A percentile compares a stretch with the other conserved stretches of the same genome.
phyloP scores from a whole-genome alignment of 2,329 filamentous ascomycete species.

The Colletotrichum echinochloae region DNA sequence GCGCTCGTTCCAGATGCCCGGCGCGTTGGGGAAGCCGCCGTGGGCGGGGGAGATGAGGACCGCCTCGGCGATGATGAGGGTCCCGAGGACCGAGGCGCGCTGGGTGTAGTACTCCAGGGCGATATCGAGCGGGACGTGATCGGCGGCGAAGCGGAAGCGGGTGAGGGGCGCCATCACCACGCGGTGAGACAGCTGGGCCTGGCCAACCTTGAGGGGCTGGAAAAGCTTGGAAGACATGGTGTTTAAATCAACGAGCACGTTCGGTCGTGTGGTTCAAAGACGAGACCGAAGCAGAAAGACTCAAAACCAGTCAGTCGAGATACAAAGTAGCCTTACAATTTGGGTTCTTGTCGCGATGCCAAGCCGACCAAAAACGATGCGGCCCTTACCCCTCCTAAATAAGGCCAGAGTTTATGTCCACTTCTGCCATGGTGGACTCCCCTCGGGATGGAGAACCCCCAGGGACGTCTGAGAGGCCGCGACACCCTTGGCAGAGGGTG shows the following conservation, averaged over 20 bases:
- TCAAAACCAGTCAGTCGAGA: not conserved
- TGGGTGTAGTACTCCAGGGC: constrained; percentile 58
- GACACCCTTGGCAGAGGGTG: constrained; percentile 10
- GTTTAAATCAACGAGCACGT: not conserved
- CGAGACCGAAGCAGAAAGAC: not conserved
- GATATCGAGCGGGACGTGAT: constrained; percentile 43
- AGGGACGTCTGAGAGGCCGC: not conserved
- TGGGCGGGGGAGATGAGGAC: constrained; percentile 55
- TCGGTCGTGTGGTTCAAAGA: not conserved
- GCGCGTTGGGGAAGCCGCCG: constrained; percentile 57
- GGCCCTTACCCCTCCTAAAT: constrained; percentile 4
- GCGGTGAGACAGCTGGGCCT: constrained; percentile 43
- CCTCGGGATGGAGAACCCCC: constrained; percentile 3
- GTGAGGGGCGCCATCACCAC: constrained; percentile 45
- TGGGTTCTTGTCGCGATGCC: not conserved
- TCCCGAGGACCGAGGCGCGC: constrained; percentile 56
- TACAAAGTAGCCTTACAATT: not conserved
- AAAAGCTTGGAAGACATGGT: constrained; percentile 39
- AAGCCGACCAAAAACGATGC: not conserved
- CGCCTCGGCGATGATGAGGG: constrained; percentile 58
- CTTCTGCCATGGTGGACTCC: constrained; percentile 20
- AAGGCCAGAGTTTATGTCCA: constrained; percentile 8
- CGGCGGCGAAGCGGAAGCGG: constrained; percentile 42
- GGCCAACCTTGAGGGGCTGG: constrained; percentile 42
- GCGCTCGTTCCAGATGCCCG: constrained; percentile 66